Evolutionary conservation across 2,329 filamentous ascomycete species (phyloP), one percentile per base, ranked within the genome.

Genomic region (Ceratocystis cubensis): DNA sequence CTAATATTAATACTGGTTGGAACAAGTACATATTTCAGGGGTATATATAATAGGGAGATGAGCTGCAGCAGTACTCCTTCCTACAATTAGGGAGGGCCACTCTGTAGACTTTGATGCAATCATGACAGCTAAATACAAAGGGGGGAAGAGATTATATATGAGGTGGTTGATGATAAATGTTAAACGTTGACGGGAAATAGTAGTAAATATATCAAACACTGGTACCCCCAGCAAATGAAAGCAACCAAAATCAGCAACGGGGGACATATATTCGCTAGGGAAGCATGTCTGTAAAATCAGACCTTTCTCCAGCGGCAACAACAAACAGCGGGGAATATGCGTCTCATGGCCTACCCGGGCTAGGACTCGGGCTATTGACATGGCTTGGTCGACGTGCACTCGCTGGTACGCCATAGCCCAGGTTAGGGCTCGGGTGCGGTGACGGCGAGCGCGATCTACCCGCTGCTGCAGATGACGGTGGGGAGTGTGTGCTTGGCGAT

Each of bases 391-490:
- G 37, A 41, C 37, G 37, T 41, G 37, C 37, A 13, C 2, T 15
- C 10, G 13, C 50, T 6, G 25, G 50, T 25, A 28, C 20, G 50
- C 20, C 25, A 15, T 22, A 15, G 50, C 25, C 20, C 2, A 30
- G 50, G 13, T 67, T 61, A n/a, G 46, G 25, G 17, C 10, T 50
- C 10, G 69, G 67, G 73, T 72, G 62, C 73, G 73, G 69, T 77
- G 78, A n/a, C 75, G 72, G 22, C 75, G 76, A 46, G 76, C 78
- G 30, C 75, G 74, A 37, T 74, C 74, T 65, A 28, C 20, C 50
- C 50, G 50, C n/a, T 22, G 50, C 64, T 72, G 74, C 61, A 72
- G 72, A 5, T 13, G 73, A 73, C 25, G 73, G 73, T 67, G 75
- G 74, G 30, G 74, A 74, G 5, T 70, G 70, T 22, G 71, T 76